Conservation (phyloP, 208 protist species). For the Leishmania mexicana region DNA sequence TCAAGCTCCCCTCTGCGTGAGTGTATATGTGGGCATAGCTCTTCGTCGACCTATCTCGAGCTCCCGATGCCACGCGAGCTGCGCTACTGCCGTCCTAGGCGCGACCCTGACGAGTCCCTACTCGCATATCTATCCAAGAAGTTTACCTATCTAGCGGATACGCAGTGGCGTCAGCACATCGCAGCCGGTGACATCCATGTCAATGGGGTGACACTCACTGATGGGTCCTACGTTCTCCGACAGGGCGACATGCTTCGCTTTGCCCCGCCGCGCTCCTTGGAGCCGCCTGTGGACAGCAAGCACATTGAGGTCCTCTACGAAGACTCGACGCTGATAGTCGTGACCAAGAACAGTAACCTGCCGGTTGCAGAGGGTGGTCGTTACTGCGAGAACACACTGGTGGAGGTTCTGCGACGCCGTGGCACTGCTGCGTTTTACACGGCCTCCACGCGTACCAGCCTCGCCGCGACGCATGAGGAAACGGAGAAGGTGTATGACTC, state of each 20-base stretch:
- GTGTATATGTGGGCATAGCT: neutral
- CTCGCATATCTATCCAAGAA: constrained; percentile 45
- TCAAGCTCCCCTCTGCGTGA: too few relatives aligned
- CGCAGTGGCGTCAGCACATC: constrained; percentile 64
- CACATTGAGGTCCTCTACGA: constrained; percentile 59
- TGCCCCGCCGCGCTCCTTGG: constrained; percentile 65
- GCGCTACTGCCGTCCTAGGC: constrained; percentile 68
- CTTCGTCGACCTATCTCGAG: neutral
- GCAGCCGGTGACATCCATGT: constrained; percentile 48
- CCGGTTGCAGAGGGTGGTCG: constrained; percentile 85
- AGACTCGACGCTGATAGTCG: constrained; percentile 58
- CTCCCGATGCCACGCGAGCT: constrained; percentile 50
- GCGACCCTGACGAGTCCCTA: constrained; percentile 44
- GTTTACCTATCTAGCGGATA: constrained; percentile 62
- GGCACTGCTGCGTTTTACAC: constrained; percentile 11
- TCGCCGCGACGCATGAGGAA: neutral
- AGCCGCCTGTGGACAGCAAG: constrained; percentile 70
- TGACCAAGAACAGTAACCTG: constrained; percentile 80
- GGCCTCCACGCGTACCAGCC: neutral
- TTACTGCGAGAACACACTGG: constrained; percentile 83
- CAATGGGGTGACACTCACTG: constrained; percentile 15
- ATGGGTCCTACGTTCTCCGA: constrained; percentile 33
- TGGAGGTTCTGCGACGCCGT: constrained; percentile 45
- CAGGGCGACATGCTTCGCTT: constrained; percentile 71
- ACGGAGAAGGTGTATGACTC: neutral